Base-by-base conservation (phyloP, 2,329 filamentous ascomycete genomes). In the Sporothrix sp. region DNA sequence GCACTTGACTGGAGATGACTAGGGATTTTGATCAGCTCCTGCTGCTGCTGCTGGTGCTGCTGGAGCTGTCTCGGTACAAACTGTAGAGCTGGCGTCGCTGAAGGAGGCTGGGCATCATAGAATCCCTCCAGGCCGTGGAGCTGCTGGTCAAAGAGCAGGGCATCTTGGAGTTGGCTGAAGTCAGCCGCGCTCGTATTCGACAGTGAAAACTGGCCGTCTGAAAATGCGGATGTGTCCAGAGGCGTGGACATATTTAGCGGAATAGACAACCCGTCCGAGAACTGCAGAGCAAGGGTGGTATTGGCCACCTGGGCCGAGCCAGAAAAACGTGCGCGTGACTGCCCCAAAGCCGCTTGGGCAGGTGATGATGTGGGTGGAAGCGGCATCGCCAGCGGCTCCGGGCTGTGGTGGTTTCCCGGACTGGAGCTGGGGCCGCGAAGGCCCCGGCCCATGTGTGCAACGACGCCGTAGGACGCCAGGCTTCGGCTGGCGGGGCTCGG, bases 401-500 rank as follows among this genome's bases (percentile, higher is more conserved):
- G 58, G 39, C 54, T 56, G 23, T 38, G 49, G 11, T 51, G 28
- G 30, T 51, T 44, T 7, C 35, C 36, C n/a, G 52, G 56, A 30
- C 56, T 58, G 36, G 75, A 39, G 36, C 57, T 36, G 59, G 62
- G 25, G 59, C 65, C 28, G 58, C 58, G 49, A 11, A 46, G 32
- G 57, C 60, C 61, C 14, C 61, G 57, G 36, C 43, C 51, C 7
- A 50, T 53, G 54, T 68, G 67, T 27, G 69, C 66, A 42, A 78
- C 61, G 38, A 78, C 62, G 11, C 66, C 68, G 62, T 71, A 79
- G 20, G 75, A 74, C 33, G 68, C 69, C 57, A 78, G 61, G 53
- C 75, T 78, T 13, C 70, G 68, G 57, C 69, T 74, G 10, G 69
- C 69, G 5, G 76, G 75, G 54, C 75, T 76, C 23, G 71, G 68